Percentiles rank a stretch among this genome's conserved stretches.
Evolutionary conservation across 2,329 filamentous ascomycete genomes (phyloP).

Genomic region (Trichoderma oligosporum): DNA sequence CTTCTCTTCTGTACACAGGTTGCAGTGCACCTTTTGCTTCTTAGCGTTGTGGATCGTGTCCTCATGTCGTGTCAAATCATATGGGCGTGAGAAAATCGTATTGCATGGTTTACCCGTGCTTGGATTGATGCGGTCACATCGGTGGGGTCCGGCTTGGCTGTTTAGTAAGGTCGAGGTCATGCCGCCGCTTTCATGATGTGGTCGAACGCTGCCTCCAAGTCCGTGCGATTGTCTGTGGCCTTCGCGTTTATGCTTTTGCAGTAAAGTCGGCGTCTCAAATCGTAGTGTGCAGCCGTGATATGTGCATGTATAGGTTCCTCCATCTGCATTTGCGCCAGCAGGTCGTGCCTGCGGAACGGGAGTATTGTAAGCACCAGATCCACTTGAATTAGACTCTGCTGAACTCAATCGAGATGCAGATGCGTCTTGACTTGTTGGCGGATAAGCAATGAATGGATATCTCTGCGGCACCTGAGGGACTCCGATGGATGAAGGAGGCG

Average conservation of each 20-base stretch:
- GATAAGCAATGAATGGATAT: constrained; percentile 47
- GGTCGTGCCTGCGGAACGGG: constrained; percentile 49
- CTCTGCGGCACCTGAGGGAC: constrained; percentile 45
- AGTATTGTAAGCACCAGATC: constrained; percentile 33
- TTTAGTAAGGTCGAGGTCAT: constrained; percentile 61
- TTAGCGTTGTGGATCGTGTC: constrained; percentile 95
- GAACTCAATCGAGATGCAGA: constrained; percentile 41
- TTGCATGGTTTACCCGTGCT: constrained; percentile 94
- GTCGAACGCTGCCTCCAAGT: constrained; percentile 27
- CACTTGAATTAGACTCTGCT: constrained; percentile 42
- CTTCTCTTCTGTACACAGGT: constrained; percentile 92
- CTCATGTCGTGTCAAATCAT: constrained; percentile 93
- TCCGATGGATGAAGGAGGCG: constrained; percentile 36
- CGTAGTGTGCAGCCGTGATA: constrained; percentile 86
- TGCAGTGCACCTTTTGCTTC: constrained; percentile 92
- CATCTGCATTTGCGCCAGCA: constrained; percentile 63
- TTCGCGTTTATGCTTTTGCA: constrained; percentile 95
- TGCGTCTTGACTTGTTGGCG: constrained; percentile 34
- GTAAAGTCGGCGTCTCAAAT: constrained; percentile 79
- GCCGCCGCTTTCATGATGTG: constrained; percentile 33
- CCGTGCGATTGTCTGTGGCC: constrained; percentile 74
- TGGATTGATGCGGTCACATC: constrained; percentile 88
- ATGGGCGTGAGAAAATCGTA: constrained; percentile 89
- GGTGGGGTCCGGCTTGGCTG: constrained; percentile 88
- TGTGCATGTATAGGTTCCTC: constrained; percentile 92